Evolutionary conservation across 106 monocot genomes (phyloP).

Genomic region (Agapanthus africanus): DNA sequence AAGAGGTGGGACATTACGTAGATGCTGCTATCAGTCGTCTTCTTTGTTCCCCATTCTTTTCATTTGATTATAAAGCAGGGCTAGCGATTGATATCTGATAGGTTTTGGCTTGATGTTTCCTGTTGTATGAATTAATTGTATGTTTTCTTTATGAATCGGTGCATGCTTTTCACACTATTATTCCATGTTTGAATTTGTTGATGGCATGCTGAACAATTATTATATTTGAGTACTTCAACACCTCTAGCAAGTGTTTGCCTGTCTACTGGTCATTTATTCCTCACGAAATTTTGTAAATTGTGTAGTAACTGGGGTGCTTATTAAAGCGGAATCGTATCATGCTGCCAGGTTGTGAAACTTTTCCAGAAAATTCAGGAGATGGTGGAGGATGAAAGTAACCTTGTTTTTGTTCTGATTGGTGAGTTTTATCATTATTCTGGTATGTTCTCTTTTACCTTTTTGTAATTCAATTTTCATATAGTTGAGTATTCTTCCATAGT

Average conservation of each 20-base stretch:
- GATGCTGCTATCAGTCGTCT: too few species aligned
- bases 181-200: background rate
- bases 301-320: too few species aligned
- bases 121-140: too few species aligned
- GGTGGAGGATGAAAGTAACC: constrained; percentile 93
- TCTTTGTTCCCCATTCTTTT: too few species aligned
- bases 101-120: too few species aligned
- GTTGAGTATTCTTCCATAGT: background rate
- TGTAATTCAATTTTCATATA: background rate
- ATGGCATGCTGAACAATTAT: background rate
- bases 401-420: constrained; percentile 99
- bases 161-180: background rate
- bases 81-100: too few species aligned
- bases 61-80: too few species aligned
- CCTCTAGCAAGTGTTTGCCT: too few species aligned
- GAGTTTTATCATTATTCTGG: constrained; percentile 6
- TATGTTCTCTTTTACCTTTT: background rate
- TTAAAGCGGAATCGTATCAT: background rate
- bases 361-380: constrained; percentile 98
- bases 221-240: background rate
- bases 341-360: constrained; percentile 75
- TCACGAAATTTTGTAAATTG: too few species aligned
- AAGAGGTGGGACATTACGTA: too few species aligned
- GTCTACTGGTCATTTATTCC: background rate
- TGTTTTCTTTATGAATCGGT: background rate